Evolutionary conservation across 2,329 filamentous ascomycete genomes (phyloP).

Genomic region (Intubia oerlemansii): DNA sequence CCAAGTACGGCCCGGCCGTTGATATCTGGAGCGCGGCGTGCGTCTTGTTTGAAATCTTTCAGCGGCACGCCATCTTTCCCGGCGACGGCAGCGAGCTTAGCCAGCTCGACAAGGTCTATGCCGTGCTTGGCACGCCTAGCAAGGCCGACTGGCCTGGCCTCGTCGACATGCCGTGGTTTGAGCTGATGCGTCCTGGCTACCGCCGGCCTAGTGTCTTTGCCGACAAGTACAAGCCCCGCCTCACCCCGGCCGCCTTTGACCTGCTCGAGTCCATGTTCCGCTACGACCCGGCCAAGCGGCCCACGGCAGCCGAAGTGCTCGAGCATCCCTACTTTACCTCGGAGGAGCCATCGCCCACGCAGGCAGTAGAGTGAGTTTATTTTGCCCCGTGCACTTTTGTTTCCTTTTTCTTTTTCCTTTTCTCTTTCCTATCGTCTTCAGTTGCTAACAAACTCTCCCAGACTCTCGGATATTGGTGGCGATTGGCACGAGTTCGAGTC

Average conservation of each 20-base stretch:
- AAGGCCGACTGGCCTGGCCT: conserved; percentile 71
- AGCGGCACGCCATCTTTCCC: conserved; percentile 78
- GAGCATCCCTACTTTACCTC: conserved; percentile 71
- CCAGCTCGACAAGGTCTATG: conserved; percentile 93
- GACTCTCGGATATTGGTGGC: conserved; percentile 60
- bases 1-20: conserved; percentile 71
- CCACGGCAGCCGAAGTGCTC: conserved; percentile 65
- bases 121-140: conserved; percentile 72
- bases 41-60: conserved; percentile 93
- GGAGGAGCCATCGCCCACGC: conserved; percentile 57
- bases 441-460: conserved; percentile 13
- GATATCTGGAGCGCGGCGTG: conserved; percentile 97
- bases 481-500: conserved; percentile 99
- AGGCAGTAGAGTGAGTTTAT: conserved; percentile 55
- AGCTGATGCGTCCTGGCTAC: conserved; percentile 62
- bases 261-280: conserved; percentile 67
- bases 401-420: conserved; percentile 9
- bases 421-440: too few species aligned
- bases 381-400: background rate
- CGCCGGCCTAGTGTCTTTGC: conserved; percentile 56
- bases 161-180: conserved; percentile 92
- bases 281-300: conserved; percentile 70
- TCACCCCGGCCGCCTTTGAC: conserved; percentile 66
- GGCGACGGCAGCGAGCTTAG: conserved; percentile 91
- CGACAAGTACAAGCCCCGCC: conserved; percentile 56